These are phyloP conservation scores for Xylaria nigripes DNA, from an alignment of 495 filamentous ascomycete genomes.

Conservation along the genomic window DNA sequence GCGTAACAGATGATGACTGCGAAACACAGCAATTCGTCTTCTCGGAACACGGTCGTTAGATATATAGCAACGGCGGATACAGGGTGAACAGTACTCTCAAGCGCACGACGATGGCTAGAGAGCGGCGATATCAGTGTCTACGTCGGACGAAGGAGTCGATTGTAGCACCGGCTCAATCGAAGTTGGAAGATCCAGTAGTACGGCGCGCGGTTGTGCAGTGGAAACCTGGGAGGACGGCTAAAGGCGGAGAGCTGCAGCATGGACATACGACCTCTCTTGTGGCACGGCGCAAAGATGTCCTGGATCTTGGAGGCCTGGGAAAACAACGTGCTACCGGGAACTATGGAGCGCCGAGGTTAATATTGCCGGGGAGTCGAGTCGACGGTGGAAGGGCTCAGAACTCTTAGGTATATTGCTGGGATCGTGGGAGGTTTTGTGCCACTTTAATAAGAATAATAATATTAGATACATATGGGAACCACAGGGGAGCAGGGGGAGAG, in stretches of 20 bases:
- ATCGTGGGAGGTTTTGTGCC: conserved; percentile 45
- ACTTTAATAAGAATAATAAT: conserved; percentile 39
- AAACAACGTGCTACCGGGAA: conserved; percentile 26
- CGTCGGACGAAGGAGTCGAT: conserved; percentile 42
- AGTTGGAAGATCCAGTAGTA: conserved; percentile 34
- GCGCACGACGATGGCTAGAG: conserved; percentile 16
- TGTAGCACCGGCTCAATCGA: conserved; percentile 35
- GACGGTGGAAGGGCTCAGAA: conserved; percentile 30
- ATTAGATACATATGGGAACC: conserved; percentile 24
- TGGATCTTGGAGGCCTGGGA: conserved; percentile 25
- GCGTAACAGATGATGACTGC: background rate
- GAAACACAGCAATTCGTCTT: background rate
- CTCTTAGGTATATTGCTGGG: conserved; percentile 38
- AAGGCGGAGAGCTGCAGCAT: conserved; percentile 39
- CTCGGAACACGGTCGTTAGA: conserved; percentile 9
- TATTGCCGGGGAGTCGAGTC: conserved; percentile 25
- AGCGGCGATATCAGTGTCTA: conserved; percentile 23
- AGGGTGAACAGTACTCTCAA: conserved; percentile 10
- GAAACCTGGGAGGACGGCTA: conserved; percentile 28
- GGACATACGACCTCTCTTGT: conserved; percentile 29
- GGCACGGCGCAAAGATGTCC: conserved; percentile 24
- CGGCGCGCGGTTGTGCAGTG: conserved; percentile 39
- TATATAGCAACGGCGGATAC: conserved; percentile 16
- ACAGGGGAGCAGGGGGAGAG: conserved; percentile 25
- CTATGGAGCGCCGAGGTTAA: conserved; percentile 25